These are phyloP conservation scores for Acrodontium crateriforme DNA, from an alignment of 2,329 filamentous ascomycete species.

Conservation along the genomic window DNA sequence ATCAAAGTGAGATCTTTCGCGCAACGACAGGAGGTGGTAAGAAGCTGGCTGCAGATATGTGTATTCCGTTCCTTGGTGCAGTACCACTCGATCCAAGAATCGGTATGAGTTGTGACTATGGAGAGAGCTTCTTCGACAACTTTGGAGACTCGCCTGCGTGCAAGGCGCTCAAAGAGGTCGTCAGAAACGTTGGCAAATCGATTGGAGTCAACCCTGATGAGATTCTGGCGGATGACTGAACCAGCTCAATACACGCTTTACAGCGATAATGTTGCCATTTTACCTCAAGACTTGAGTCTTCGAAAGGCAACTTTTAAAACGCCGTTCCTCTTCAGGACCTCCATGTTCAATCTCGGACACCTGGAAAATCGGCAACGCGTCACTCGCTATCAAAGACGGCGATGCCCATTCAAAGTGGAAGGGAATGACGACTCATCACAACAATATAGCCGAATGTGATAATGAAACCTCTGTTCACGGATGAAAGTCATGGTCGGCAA, in stretches of 20 bases:
- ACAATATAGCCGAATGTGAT: no score
- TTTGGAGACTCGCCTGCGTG: constrained; percentile 91
- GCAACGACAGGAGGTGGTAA: constrained; percentile 80
- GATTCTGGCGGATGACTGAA: constrained; percentile 16
- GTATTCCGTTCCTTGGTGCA: constrained; percentile 73
- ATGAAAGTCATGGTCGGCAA: no score
- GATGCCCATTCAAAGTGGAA: no score
- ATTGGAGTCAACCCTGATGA: constrained; percentile 20
- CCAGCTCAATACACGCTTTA: no score
- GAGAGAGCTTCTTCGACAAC: constrained; percentile 90
- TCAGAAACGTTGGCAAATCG: constrained; percentile 45
- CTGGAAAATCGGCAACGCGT: no score
- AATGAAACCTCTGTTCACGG: no score
- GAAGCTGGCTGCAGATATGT: constrained; percentile 70
- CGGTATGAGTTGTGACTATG: constrained; percentile 91
- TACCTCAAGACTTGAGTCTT: not conserved
- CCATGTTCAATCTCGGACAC: no score
- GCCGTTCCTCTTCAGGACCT: no score
- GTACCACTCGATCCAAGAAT: constrained; percentile 90
- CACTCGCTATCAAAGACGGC: no score
- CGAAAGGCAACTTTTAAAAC: not conserved
- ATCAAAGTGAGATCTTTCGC: constrained; percentile 70
- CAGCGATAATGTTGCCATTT: not conserved
- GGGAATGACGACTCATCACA: no score
- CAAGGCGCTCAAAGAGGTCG: constrained; percentile 64